Evolutionary conservation across 2,329 filamentous ascomycete species (phyloP).

Genomic region (Botryotinia calthae): DNA sequence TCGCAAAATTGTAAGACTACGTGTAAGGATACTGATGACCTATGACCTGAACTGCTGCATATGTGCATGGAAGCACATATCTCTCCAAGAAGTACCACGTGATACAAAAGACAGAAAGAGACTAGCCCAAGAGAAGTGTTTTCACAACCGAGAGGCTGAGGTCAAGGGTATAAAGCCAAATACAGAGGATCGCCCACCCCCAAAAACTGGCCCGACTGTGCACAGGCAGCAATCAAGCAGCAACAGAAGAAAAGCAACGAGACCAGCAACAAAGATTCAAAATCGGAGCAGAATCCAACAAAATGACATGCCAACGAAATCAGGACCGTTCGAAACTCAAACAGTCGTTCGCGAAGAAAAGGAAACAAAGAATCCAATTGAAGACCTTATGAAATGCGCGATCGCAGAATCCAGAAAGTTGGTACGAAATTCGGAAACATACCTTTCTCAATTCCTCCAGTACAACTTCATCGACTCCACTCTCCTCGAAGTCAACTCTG

Average conservation of each 20-base stretch:
- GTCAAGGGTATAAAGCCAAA: conserved; percentile 38
- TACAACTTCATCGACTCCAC: conserved; percentile 82
- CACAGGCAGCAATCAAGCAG: conserved; percentile 27
- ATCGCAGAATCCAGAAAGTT: neutral
- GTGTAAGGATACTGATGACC: neutral
- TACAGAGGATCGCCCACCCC: conserved; percentile 38
- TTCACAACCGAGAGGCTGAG: conserved; percentile 31
- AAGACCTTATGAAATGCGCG: conserved; percentile 9
- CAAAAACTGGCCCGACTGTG: conserved; percentile 25
- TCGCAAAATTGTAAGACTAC: neutral
- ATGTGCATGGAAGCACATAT: neutral
- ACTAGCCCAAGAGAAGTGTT: conserved; percentile 32
- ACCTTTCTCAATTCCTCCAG: conserved; percentile 86
- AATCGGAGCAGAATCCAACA: neutral
- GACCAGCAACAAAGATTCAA: conserved; percentile 2
- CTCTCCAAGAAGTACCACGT: conserved; percentile 22
- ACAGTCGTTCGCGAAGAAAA: conserved; percentile 9
- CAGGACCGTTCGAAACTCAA: neutral
- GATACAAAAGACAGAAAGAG: conserved; percentile 24
- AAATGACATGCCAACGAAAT: conserved; percentile 3
- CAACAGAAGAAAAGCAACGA: conserved; percentile 4
- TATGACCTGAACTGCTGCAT: neutral
- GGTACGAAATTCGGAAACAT: conserved; percentile 44
- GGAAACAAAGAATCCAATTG: neutral
- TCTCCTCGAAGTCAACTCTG: conserved; percentile 94